phyloP scores from a whole-genome alignment of 345 rosid species.

The Brassica cretica region DNA sequence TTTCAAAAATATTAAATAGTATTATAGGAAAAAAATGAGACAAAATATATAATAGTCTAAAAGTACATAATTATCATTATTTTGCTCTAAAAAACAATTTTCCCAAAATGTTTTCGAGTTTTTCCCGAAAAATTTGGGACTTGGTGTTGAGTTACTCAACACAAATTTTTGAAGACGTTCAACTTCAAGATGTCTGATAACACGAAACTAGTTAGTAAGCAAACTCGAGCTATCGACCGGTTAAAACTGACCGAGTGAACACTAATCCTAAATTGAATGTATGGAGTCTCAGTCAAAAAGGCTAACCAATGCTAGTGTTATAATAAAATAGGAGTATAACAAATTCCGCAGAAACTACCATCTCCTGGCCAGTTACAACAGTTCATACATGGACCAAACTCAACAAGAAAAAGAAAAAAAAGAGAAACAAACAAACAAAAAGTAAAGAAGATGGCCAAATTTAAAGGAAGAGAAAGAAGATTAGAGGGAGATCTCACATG shows the following conservation, averaged over 20 bases:
- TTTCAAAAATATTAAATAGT: too few relatives aligned
- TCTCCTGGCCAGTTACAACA: constrained; percentile 12
- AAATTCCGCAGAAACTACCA: not conserved
- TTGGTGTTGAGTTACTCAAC: not conserved
- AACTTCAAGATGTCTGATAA: not conserved
- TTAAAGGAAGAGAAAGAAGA: constrained; percentile 6
- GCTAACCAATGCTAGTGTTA: constrained; percentile 6
- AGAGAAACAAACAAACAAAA: not conserved
- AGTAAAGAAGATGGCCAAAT: not conserved
- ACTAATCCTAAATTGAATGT: not conserved
- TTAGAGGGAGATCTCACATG: constrained; percentile 93
- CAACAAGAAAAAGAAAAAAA: not conserved
- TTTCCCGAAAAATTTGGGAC: not conserved
- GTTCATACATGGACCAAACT: constrained; percentile 20
- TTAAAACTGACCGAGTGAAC: not conserved
- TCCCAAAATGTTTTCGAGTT: not conserved
- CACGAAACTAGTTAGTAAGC: not conserved
- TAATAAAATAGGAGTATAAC: constrained; percentile 1
- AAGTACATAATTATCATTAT: too few relatives aligned
- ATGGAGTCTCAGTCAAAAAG: not conserved
- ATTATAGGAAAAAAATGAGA: too few relatives aligned
- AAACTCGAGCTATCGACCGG: not conserved
- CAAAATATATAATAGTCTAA: too few relatives aligned
- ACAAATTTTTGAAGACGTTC: not conserved
- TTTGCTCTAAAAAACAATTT: too few relatives aligned